These are phyloP conservation scores for Kodamaea laetipori DNA, from an alignment of 805 yeast species.

Conservation along the genomic window DNA sequence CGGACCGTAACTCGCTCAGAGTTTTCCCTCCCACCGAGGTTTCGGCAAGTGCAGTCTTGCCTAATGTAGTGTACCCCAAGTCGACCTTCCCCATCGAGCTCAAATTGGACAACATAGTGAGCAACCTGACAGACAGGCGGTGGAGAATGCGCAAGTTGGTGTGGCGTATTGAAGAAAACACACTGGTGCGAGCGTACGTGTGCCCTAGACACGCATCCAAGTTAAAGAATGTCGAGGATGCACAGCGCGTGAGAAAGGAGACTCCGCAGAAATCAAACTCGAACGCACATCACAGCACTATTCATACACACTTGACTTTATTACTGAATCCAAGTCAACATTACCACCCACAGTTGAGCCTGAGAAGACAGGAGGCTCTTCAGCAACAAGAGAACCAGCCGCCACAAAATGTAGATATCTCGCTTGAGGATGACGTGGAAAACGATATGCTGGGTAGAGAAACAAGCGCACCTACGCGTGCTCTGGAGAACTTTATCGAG, in stretches of 20 bases:
- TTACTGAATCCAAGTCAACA: conserved; percentile 13
- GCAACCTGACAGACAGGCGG: conserved; percentile 54
- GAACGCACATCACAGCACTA: conserved; percentile 31
- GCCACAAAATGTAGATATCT: conserved; percentile 8
- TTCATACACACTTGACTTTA: conserved; percentile 27
- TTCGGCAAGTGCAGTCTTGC: conserved; percentile 82
- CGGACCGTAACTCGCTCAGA: conserved; percentile 82
- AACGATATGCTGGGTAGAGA: conserved; percentile 20
- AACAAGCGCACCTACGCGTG: conserved; percentile 22
- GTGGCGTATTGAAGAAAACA: conserved; percentile 87
- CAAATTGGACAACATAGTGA: conserved; percentile 69
- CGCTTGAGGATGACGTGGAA: conserved; percentile 16
- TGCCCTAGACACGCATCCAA: conserved; percentile 62
- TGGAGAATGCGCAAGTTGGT: conserved; percentile 91
- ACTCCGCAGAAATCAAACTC: conserved; percentile 15
- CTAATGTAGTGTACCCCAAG: conserved; percentile 86
- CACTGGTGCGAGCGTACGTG: conserved; percentile 58
- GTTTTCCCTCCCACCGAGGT: conserved; percentile 96
- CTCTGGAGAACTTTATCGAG: conserved; percentile 28
- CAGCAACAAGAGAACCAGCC: conserved; percentile 8
- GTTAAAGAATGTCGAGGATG: conserved; percentile 46
- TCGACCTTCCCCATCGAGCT: conserved; percentile 83
- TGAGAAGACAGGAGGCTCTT: conserved; percentile 5
- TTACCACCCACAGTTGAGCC: conserved; percentile 9
- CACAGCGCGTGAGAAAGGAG: conserved; percentile 24